Conservation (phyloP, 179 eudicot species). For the Silene noctiflora region DNA sequence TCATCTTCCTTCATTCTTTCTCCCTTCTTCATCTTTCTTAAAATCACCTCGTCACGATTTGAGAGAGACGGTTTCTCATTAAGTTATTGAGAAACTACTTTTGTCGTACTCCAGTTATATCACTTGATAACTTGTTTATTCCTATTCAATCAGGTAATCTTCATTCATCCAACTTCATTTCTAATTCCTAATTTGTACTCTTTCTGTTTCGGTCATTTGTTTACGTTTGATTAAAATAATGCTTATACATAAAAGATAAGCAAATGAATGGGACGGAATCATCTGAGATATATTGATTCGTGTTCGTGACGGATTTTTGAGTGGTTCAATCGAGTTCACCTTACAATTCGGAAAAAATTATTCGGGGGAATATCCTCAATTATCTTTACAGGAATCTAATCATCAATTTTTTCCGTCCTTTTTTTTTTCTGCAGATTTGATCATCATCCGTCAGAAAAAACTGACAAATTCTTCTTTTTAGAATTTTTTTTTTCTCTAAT, state of each 20-base stretch:
- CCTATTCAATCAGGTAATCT: neutral
- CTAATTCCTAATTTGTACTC: neutral
- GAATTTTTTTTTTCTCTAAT: neutral
- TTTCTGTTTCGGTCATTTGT: no score
- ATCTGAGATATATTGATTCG: neutral
- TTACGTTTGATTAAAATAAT: neutral
- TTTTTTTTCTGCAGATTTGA: constrained; percentile 27
- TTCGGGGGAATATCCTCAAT: constrained; percentile 25
- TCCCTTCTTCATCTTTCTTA: neutral
- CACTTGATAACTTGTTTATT: no score
- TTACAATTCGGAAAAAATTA: no score
- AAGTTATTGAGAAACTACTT: no score
- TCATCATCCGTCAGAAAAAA: constrained; percentile 19
- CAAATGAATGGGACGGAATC: no score
- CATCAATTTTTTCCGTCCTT: constrained; percentile 11
- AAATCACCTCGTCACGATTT: neutral
- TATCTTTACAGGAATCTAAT: constrained; percentile 18
- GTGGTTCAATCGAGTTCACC: neutral
- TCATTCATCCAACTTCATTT: neutral
- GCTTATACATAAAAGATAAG: no score
- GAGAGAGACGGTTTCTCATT: no score
- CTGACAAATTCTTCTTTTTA: neutral
- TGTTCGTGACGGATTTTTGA: neutral
- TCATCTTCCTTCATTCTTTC: neutral
- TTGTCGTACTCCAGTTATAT: no score